Evolutionary conservation across 176 grass and related monocot genomes (phyloP), one percentile per base, ranked within the genome.

Genomic region (Oropetium thomaeum): DNA sequence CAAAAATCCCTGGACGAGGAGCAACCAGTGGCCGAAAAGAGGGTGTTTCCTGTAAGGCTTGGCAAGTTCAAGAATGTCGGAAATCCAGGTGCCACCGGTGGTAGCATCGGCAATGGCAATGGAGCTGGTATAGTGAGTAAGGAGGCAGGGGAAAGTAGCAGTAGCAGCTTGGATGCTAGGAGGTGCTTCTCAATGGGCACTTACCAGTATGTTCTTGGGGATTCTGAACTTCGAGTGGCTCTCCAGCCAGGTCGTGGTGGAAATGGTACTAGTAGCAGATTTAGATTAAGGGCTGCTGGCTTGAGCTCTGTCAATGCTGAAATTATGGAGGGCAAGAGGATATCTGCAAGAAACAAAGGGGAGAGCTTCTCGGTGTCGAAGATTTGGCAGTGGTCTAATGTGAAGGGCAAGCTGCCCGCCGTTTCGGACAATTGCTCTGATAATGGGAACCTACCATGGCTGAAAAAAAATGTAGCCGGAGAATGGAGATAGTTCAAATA

Each of bases 331-430:
- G 89, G 82, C 29, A 85, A 84, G 63, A 82, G 54, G 64, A 78
- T 92, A 29, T 81, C 74, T 78, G 78, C 79, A 1, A 71, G 74
- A 19, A 84, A 66, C 26, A 85, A 84, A 85, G 86, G 86, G 3
- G 89, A 92, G 62, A 92, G 89, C 69, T 83, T 92, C 65, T 92
- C 89, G 2, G 89, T 88, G 45, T 92, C 86, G 0, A 92, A 88
- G 71, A 88, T 92, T 78, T 92, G 89, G 89, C 74, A 88, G 37
- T 79, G 89, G 89, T 71, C 82, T 52, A 82, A 40, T 67, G 69
- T 88, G 27, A 86, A 75, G 45, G 74, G 74, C 22, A 75, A 88
- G 70, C 55, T 88, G 29, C 74, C 76, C 10, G 67, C 59, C 10
- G 70, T 43, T 58, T 79, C 64, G n/a, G 74, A 88, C 60, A 45